A percentile compares a stretch with the other conserved stretches of the same genome.
Conservation (phyloP, 2,329 filamentous ascomycete species). For the Colletotrichum falcatum region DNA sequence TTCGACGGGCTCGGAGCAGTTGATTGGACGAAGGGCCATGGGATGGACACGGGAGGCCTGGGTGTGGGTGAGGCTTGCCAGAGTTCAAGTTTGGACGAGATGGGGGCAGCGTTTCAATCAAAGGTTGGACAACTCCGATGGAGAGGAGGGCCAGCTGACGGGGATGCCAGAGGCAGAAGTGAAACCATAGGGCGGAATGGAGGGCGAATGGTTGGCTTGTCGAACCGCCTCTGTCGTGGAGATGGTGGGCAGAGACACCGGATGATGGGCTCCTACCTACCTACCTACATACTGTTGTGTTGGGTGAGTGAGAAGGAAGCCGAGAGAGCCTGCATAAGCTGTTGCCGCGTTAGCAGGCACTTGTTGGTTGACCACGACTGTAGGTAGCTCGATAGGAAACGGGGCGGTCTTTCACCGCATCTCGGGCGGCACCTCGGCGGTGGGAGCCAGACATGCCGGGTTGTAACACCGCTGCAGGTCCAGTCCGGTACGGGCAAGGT, state of each 20-base stretch:
- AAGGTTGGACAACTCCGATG: conserved; percentile 21
- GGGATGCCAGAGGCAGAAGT: conserved; percentile 27
- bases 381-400: conserved; percentile 8
- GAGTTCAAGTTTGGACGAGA: conserved; percentile 5
- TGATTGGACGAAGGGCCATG: conserved; percentile 27
- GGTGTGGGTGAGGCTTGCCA: conserved; percentile 20
- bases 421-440: conserved; percentile 34
- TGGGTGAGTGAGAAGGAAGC: not conserved
- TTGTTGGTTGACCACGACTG: conserved; percentile 22
- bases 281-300: not conserved
- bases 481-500: conserved; percentile 35
- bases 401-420: conserved; percentile 39
- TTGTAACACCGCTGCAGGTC: conserved; percentile 36
- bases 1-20: conserved; percentile 15
- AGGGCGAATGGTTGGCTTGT: conserved; percentile 29
- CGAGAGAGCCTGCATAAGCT: not conserved
- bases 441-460: conserved; percentile 33
- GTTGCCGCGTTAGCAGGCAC: conserved; percentile 13
- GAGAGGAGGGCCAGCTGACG: conserved; percentile 29
- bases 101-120: conserved; percentile 36
- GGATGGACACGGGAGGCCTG: conserved; percentile 22
- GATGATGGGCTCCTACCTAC: too few species aligned
- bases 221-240: conserved; percentile 18
- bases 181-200: conserved; percentile 33
- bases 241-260: conserved; percentile 28